phyloP scores from a whole-genome alignment of 345 rosid species.

The Dovyalis caffra region DNA sequence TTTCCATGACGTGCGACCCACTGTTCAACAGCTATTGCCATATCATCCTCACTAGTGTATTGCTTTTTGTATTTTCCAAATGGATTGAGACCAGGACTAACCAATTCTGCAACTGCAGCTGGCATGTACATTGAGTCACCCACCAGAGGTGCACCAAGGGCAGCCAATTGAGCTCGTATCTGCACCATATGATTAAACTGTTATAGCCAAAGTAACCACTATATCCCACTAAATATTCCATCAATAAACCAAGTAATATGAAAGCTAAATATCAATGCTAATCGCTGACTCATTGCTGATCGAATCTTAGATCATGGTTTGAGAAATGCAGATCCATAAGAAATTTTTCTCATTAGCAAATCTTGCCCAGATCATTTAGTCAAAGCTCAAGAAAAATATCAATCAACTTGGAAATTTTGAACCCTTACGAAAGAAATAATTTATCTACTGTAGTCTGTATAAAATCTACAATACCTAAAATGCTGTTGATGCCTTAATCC shows the following conservation, averaged over 20 bases:
- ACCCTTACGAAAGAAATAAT: too few relatives aligned
- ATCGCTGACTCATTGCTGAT: background rate
- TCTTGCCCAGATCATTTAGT: too few relatives aligned
- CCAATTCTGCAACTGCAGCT: slow-evolving; percentile 66
- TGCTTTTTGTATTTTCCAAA: slow-evolving; percentile 51
- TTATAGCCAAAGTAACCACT: slow-evolving; percentile 5
- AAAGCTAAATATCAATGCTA: background rate
- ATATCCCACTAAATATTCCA: too few relatives aligned
- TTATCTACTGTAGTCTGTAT: too few relatives aligned
- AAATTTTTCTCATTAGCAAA: background rate
- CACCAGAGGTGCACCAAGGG: slow-evolving; percentile 80
- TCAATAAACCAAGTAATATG: background rate
- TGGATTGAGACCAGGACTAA: slow-evolving; percentile 62
- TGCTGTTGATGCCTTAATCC: too few relatives aligned
- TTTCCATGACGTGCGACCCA: slow-evolving; percentile 74
- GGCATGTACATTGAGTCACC: slow-evolving; percentile 96
- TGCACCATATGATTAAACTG: slow-evolving; percentile 27
- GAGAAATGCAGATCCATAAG: background rate
- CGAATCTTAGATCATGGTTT: background rate
- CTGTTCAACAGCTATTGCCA: slow-evolving; percentile 51
- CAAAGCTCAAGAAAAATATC: too few relatives aligned
- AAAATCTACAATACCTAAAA: too few relatives aligned
- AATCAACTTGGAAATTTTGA: too few relatives aligned
- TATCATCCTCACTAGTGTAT: slow-evolving; percentile 37
- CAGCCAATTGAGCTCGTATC: slow-evolving; percentile 90